These are phyloP conservation scores for Moesziomyces aphidis DNA, from an alignment of 1,284 basidiomycete genomes.

Conservation along the genomic window DNA sequence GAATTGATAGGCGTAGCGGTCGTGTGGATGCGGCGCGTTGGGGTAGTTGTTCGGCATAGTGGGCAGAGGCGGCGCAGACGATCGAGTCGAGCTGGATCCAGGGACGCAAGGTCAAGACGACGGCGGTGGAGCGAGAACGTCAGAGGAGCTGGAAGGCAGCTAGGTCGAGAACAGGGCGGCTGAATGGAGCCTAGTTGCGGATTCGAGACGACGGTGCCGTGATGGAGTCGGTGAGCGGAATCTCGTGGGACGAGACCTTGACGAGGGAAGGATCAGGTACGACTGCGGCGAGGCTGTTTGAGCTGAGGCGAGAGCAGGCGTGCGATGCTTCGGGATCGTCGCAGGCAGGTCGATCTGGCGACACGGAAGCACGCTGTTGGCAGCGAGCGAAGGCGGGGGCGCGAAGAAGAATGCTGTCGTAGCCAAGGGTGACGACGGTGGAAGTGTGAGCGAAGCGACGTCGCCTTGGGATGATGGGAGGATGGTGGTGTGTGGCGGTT, in stretches of 20 bases:
- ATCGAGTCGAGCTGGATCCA: background rate
- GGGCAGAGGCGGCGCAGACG: background rate
- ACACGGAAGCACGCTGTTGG: background rate
- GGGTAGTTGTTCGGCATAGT: conserved; percentile 27
- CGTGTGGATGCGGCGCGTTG: conserved; percentile 19
- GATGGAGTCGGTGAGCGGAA: background rate
- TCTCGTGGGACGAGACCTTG: conserved; percentile 3
- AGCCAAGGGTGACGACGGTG: conserved; percentile 15
- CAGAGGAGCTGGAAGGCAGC: conserved; percentile 2
- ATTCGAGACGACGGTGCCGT: conserved; percentile 5
- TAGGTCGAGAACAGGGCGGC: conserved; percentile 11
- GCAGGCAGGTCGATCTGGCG: background rate
- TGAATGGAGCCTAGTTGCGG: conserved; percentile 37
- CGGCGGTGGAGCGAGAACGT: background rate
- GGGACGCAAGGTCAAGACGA: background rate
- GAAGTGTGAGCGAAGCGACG: conserved; percentile 24
- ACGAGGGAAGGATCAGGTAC: background rate
- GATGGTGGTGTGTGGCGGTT: background rate
- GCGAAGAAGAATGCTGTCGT: conserved; percentile 8
- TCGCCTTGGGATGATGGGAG: conserved; percentile 10
- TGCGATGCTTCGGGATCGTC: background rate
- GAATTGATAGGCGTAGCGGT: conserved; percentile 22
- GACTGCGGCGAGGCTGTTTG: conserved; percentile 1
- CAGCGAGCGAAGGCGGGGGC: background rate
- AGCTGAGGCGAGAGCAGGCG: background rate